Evolutionary conservation across 2,329 filamentous ascomycete species (phyloP), one percentile per base, ranked within the genome.

Genomic region (Aurifilum marmelostoma): DNA sequence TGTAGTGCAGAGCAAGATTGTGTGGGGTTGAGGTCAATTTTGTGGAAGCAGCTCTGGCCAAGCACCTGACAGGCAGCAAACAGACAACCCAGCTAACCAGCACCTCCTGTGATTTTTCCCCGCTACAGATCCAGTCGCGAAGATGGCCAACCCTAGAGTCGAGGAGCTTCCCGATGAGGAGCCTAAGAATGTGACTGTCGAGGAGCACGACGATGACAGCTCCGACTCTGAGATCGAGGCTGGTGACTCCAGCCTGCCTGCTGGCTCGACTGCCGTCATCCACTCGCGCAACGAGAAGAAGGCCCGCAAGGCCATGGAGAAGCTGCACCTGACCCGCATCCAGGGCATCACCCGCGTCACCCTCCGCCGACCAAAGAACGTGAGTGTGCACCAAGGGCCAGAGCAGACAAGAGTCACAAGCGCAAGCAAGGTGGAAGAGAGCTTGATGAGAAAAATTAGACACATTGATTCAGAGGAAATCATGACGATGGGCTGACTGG

Each of bases 241-340:
- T 72, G 89, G 85, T 75, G 65, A 88, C 72, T 79, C 81, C 73
- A 82, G 80, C 75, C 81, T 88, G 75, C 93, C 95, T 80, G 91
- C 92, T 75, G 96, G 95, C 80, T 92, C 94, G 79, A 89, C 91
- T 74, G 92, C 95, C 79, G 89, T 96, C 77, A 91, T 99, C 79
- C 95, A 98, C 89, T 97, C 93, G 80, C 94, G 96, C 83, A 98
- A 98, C 87, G 96, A 99, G 92, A 99, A 99, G 92, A 99, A 99
- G 91, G 97, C 96, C 78, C 92, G 96, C 85, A 99, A 99, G 90
- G 94, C 94, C 79, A 97, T 99, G 81, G 92, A 94, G 83, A 99
- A 99, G 91, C 90, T 98, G 80, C 94, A 97, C 81, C 87, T 99
- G 81, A 96, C 93, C 88, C 94, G 95, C 80, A 92, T 99, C 76